Conservation (phyloP, 148 eudicot species). For the Chenopodium album region DNA sequence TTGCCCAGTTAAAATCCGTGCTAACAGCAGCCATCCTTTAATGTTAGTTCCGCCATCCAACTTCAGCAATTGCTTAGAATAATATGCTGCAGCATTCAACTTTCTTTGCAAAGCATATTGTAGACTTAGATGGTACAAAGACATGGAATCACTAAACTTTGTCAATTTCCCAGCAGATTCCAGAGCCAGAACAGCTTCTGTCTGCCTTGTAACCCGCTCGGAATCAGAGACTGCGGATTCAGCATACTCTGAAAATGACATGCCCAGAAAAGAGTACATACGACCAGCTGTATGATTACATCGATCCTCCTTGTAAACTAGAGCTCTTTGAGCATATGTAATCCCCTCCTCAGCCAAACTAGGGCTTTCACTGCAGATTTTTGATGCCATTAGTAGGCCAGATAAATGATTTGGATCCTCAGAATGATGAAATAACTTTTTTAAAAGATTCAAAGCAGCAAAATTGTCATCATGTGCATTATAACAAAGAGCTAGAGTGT, state of each 20-base stretch:
- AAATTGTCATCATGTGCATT: conserved; percentile 60
- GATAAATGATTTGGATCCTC: conserved; percentile 46
- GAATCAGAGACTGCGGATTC: conserved; percentile 43
- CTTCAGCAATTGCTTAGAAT: conserved; percentile 50
- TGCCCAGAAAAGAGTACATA: conserved; percentile 47
- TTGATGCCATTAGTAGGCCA: conserved; percentile 65
- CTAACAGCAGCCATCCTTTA: conserved; percentile 58
- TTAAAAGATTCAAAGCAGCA: conserved; percentile 61
- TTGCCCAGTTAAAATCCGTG: conserved; percentile 64
- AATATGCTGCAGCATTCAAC: conserved; percentile 54
- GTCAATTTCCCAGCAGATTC: conserved; percentile 49
- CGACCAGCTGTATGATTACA: conserved; percentile 51
- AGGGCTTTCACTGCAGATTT: conserved; percentile 55
- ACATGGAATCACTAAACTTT: conserved; percentile 34
- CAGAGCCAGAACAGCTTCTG: conserved; percentile 51
- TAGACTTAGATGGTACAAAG: conserved; percentile 55
- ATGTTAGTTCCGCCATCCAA: conserved; percentile 54
- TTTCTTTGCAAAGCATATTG: conserved; percentile 69
- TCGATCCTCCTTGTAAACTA: conserved; percentile 44
- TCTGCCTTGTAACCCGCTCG: conserved; percentile 43
- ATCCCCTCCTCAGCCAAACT: conserved; percentile 61
- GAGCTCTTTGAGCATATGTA: conserved; percentile 55
- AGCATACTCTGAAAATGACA: conserved; percentile 46
- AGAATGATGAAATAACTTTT: conserved; percentile 46
- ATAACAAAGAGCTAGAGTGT: conserved; percentile 73